Evolutionary conservation across 176 grass and related monocot species (phyloP), one percentile per base, ranked within the genome.

Genomic region (Bromus sterilis): DNA sequence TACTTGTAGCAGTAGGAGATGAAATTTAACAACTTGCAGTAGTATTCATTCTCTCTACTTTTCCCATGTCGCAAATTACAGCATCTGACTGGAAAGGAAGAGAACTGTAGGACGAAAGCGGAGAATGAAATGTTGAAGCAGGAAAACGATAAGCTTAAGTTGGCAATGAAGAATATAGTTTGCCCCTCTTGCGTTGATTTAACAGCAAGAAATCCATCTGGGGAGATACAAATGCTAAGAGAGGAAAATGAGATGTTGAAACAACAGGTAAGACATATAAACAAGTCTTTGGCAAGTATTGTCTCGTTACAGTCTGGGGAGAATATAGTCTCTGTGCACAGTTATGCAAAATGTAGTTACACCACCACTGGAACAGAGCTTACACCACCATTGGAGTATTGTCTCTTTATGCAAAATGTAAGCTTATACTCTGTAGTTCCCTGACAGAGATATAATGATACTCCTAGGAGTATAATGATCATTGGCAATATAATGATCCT

Each of bases 61-160:
- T 24, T 70, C 76, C 55, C 21, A 41, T 80, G 51, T 9, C 61
- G 80, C 39, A 79, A 64, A 49, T 33, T 83, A 66, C 55, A 94
- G 93, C 68, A 78, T 42, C 21, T 85, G 0, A 79, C 21, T 61
- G 84, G 74, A 65, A 89, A 65, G 20, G 85, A 94, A 74, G 87
- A 94, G 34, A 94, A 80, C 48, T 86, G 77, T 9, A 82, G 64
- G 78, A 68, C 92, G 63, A 87, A 82, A 34, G 71, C 87, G 18
- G 84, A 85, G 66, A 94, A 92, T 34, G 81, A 92, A 6, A 78
- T 68, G 36, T 87, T 94, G 23, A 67, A 18, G 62, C 61, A 66
- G 4, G 87, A 92, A 49, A 92, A 83, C 78, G 49, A 26, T 4
- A 87, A 34, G 57, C 32, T 94, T n/a, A 89, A 71, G 56, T 41